Percentiles rank a stretch among this genome's conserved stretches.
Evolutionary conservation across 2,329 filamentous ascomycete species (phyloP).

Genomic region (Knufia petricola): DNA sequence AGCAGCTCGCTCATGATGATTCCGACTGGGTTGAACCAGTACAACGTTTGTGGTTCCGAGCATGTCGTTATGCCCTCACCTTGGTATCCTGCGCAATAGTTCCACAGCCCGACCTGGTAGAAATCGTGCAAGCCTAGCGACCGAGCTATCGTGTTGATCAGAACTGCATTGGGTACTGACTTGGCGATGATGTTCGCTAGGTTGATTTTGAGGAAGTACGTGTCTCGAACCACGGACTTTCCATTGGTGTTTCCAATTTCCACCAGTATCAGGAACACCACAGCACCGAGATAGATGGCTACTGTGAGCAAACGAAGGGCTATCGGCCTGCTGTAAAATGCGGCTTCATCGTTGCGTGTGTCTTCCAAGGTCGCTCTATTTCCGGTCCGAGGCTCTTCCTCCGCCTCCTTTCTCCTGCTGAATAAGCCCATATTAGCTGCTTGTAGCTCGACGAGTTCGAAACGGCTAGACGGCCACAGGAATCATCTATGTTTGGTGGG

Average conservation of each 20-base stretch:
- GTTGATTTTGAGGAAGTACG: conserved; percentile 79
- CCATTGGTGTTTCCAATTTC: conserved; percentile 65
- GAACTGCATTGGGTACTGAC: conserved; percentile 57
- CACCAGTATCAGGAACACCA: conserved; percentile 72
- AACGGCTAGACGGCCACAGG: no score
- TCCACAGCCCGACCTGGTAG: conserved; percentile 87
- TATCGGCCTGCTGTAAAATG: conserved; percentile 26
- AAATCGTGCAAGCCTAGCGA: conserved; percentile 86
- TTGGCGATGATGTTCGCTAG: conserved; percentile 71
- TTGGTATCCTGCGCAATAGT: conserved; percentile 78
- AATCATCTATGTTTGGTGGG: no score
- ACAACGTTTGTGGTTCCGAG: conserved; percentile 58
- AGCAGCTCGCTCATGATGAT: conserved; percentile 74
- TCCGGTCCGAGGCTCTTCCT: conserved; percentile 24
- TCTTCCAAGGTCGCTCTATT: conserved; percentile 25
- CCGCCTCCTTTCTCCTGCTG: neutral
- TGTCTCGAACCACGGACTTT: conserved; percentile 52
- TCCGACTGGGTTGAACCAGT: conserved; percentile 84
- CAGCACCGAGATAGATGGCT: conserved; percentile 61
- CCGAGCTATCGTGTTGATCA: conserved; percentile 81
- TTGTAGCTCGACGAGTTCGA: no score
- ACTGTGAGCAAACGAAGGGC: conserved; percentile 54
- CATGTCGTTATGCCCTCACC: conserved; percentile 67
- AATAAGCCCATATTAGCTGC: conserved; percentile 11
- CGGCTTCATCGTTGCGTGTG: neutral